Evolutionary conservation across 306 rosid genomes (phyloP), one percentile per base, ranked within the genome.

Genomic region (Cucumis cinereus): DNA sequence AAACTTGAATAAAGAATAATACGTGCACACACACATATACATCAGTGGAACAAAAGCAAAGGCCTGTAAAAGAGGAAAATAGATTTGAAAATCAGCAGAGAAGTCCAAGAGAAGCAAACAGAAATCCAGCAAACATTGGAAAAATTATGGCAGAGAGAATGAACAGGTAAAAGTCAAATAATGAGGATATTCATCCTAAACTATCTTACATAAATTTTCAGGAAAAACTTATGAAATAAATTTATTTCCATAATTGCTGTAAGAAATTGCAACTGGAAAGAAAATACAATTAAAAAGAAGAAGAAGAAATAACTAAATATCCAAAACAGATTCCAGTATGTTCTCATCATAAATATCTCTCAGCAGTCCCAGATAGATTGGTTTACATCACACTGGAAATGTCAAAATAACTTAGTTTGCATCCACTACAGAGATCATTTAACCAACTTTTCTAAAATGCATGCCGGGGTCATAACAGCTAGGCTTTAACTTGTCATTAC

Each of bases 21-120:
- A 94, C 62, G 98, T 94, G 87, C 99, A 94, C 75, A 94, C 69
- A 88, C 99, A 94, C 99, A 92, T 94, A 83, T 94, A 94, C 97
- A 94, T 80, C 83, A 94, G 89, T 78, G 99, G 99, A 81, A 90
- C 86, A 81, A 90, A 88, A 69, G 99, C 99, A 85, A 90, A 85
- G 16, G 83, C 91, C 98, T 94, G 90, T 66, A 81, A 38, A 58
- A 83, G 61, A 83, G 80, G 85, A 11, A 75, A 77, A 72, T 79
- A 78, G 41, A 83, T 77, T 76, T 56, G 55, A 79, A 72, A 62
- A 73, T 53, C 14, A 77, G 74, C 76, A 69, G 53, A 28, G 56
- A 59, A 82, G 78, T 53, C 74, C 36, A 19, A 43, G 55, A 69
- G 56, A 24, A 69, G 74, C 57, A 36, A 55, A 77, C 69, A 66